Conservation (phyloP, 1,284 basidiomycete genomes). For the Uromyces viciae-fabae region DNA sequence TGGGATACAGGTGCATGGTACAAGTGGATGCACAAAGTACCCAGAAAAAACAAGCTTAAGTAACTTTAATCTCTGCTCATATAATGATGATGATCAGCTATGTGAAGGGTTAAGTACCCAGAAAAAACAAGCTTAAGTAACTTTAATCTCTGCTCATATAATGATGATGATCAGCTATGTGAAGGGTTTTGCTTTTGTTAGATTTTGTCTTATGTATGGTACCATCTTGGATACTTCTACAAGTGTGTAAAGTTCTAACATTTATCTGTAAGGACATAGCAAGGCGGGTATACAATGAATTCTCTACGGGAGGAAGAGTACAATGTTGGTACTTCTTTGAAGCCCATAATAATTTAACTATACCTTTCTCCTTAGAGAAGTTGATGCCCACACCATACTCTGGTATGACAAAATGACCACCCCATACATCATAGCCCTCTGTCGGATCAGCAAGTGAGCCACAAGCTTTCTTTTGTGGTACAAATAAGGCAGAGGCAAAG, state of each 20-base stretch:
- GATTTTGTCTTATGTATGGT: not conserved
- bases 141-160: too few species aligned
- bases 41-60: too few species aligned
- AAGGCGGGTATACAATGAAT: not conserved
- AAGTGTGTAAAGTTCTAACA: not conserved
- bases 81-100: constrained; percentile 7
- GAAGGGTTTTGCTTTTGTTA: not conserved
- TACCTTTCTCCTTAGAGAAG: constrained; percentile 1
- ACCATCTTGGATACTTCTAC: not conserved
- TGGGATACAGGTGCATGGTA: too few species aligned
- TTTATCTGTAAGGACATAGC: constrained; percentile 12
- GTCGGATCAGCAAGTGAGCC: not conserved
- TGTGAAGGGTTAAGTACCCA: not conserved
- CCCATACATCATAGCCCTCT: not conserved
- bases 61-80: too few species aligned
- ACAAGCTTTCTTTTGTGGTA: not conserved
- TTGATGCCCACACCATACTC: not conserved
- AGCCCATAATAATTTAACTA: constrained; percentile 6
- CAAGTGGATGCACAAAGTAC: too few species aligned
- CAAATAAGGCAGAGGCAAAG: constrained; percentile 14
- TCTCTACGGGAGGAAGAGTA: not conserved
- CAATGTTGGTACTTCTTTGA: not conserved
- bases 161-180: not conserved
- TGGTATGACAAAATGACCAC: not conserved
- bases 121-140: too few species aligned